phyloP scores from a whole-genome alignment of 1,284 basidiomycete genomes.

The Phylloboletellus chloephorus region DNA sequence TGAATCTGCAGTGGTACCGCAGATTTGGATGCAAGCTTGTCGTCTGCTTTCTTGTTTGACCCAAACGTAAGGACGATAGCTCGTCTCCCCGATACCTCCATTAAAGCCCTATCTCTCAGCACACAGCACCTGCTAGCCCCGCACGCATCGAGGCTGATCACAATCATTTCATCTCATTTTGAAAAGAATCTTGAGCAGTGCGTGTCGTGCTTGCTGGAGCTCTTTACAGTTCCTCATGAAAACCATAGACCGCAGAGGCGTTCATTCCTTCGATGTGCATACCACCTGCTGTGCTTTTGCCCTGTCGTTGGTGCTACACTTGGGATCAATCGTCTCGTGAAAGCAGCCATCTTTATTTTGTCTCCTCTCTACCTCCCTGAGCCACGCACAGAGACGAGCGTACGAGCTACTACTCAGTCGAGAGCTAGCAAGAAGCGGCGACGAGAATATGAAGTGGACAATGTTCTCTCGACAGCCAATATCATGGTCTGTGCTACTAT shows the following conservation, averaged over 20 bases:
- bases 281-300: conserved; percentile 41
- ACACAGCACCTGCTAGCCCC: conserved; percentile 48
- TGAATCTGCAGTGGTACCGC: conserved; percentile 50
- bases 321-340: conserved; percentile 50
- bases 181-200: conserved; percentile 52
- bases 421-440: conserved; percentile 73
- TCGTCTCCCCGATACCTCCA: conserved; percentile 4
- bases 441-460: conserved; percentile 74
- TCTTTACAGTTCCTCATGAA: conserved; percentile 4
- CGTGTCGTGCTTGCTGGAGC: conserved; percentile 23
- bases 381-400: conserved; percentile 26
- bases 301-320: conserved; percentile 46
- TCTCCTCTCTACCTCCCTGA: conserved; percentile 45
- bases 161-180: conserved; percentile 51
- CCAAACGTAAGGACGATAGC: conserved; percentile 39
- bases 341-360: conserved; percentile 48
- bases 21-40: conserved; percentile 52
- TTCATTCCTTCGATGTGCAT: conserved; percentile 41
- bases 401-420: conserved; percentile 28
- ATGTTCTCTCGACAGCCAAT: conserved; percentile 57
- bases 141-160: conserved; percentile 44
- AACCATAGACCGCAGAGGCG: conserved; percentile 39
- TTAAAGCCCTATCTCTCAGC: conserved; percentile 35
- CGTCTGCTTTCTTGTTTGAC: conserved; percentile 45
- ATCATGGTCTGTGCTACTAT: conserved; percentile 44